Evolutionary conservation across 2,329 filamentous ascomycete genomes (phyloP), one percentile per base, ranked within the genome.

Genomic region (Colletotrichum gloeosporioides): DNA sequence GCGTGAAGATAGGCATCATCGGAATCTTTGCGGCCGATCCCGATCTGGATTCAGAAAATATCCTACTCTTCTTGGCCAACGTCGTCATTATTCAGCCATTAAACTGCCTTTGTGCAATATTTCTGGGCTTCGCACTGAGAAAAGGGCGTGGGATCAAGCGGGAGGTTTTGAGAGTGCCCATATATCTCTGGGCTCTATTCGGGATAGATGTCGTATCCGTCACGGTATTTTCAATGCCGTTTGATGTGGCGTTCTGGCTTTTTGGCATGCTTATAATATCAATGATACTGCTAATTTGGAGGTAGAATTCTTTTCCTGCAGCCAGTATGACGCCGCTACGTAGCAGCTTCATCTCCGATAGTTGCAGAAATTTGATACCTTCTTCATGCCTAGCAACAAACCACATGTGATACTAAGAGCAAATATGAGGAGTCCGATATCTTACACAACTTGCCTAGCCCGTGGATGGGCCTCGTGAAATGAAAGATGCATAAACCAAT

Each of bases 281-380:
- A 1, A 49, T 49, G 0, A 4, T 12, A 2, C 39, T 49, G 1
- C 10, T 49, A 1, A 12, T 49, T 7, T 49, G 39, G 39, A n/a
- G 1, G 12, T 49, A 49, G 18, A 12, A 4, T 12, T 1, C 22
- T 6, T 3, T n/a, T 49, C 5, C n/a, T 2, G n/a, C 5, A 4
- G 5, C 9, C 9, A 2, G 6, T 6, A 3, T n/a, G 39, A 12
- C 6, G 10, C 1, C 2, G 39, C 4, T 12, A 49, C 16, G 36
- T 10, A 44, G 8, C 36, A 1, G 39, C 16, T 18, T 3, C 8
- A 0, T n/a, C 39, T 44, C 39, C 18, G 16, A 44, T 44, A 44
- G 1, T 10, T 44, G 39, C 16, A 16, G 0, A 39, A 39, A 16
- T 39, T 39, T 39, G 0, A 39, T 39, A 39, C 1, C 0, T 36